Percentiles rank a stretch among this genome's conserved stretches.
Evolutionary conservation across 345 rosid genomes (phyloP).

Genomic region (Salix brachista): DNA sequence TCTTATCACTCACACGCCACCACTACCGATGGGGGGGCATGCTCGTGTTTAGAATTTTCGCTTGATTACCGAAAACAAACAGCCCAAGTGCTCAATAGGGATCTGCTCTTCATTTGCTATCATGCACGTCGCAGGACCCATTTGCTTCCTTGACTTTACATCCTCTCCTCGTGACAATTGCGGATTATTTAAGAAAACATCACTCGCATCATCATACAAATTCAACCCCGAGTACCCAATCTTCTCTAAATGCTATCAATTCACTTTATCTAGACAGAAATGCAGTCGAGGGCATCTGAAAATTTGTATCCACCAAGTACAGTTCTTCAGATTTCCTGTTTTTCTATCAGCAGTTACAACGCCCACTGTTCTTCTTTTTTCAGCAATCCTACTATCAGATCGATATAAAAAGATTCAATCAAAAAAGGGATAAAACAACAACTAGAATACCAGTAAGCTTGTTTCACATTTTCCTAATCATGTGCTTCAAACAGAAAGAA

Average conservation of each 20-base stretch:
- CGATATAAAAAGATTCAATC: not conserved
- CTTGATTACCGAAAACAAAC: too few species aligned
- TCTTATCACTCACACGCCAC: too few species aligned
- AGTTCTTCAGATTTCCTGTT: not conserved
- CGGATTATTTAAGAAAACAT: not conserved
- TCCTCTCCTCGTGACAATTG: too few species aligned
- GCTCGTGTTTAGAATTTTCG: too few species aligned
- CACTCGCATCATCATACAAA: not conserved
- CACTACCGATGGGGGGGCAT: too few species aligned
- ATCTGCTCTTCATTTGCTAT: too few species aligned
- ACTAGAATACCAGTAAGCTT: not conserved
- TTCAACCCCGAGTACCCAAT: not conserved
- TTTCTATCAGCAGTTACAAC: not conserved
- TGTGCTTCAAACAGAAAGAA: not conserved
- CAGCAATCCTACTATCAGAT: not conserved
- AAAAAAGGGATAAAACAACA: not conserved
- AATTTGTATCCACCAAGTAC: not conserved
- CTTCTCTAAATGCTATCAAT: not conserved
- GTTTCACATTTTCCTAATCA: not conserved
- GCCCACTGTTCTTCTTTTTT: not conserved
- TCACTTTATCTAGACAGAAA: not conserved
- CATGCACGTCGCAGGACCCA: too few species aligned
- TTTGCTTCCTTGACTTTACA: too few species aligned
- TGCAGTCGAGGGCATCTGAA: not conserved
- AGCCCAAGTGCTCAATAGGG: too few species aligned